Conservation (phyloP, 257 asterid species). For the Cruciata laevipes region DNA sequence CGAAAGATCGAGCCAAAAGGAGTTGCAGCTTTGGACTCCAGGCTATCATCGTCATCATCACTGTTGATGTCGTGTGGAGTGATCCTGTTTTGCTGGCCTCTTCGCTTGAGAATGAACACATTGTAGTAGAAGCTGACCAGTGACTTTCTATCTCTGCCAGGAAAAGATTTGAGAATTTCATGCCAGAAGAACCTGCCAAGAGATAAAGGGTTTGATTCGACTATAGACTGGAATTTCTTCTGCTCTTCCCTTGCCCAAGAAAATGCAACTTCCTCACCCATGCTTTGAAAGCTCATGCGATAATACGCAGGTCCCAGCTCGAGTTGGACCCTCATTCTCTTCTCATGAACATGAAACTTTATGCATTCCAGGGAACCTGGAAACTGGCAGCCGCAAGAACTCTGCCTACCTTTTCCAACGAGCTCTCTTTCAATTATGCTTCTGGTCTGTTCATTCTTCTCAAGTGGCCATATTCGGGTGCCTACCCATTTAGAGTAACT, state of each 20-base stretch:
- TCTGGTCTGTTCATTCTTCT: constrained; percentile 19
- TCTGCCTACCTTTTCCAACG: constrained; percentile 38
- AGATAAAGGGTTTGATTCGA: constrained; percentile 18
- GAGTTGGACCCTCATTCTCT: constrained; percentile 23
- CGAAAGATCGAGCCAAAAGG: constrained; percentile 56
- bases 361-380: constrained; percentile 37
- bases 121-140: constrained; percentile 33
- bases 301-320: constrained; percentile 37
- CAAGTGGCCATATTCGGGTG: constrained; percentile 31
- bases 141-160: constrained; percentile 18
- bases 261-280: constrained; percentile 31
- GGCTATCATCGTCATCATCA: constrained; percentile 48
- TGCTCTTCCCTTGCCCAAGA: constrained; percentile 34
- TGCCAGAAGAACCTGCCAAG: constrained; percentile 32
- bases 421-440: constrained; percentile 36
- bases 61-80: constrained; percentile 42
- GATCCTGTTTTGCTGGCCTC: constrained; percentile 63
- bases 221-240: constrained; percentile 26
- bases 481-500: constrained; percentile 49
- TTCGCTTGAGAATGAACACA: constrained; percentile 33
- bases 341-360: constrained; percentile 30
- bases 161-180: constrained; percentile 27
- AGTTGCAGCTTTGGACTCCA: constrained; percentile 21
- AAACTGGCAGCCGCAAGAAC: constrained; percentile 33
- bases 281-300: constrained; percentile 23